Percentiles rank a stretch among this genome's conserved stretches.
These are phyloP conservation scores for Nicotiana paniculata DNA, from an alignment of 257 asterid species.

Conservation along the genomic window DNA sequence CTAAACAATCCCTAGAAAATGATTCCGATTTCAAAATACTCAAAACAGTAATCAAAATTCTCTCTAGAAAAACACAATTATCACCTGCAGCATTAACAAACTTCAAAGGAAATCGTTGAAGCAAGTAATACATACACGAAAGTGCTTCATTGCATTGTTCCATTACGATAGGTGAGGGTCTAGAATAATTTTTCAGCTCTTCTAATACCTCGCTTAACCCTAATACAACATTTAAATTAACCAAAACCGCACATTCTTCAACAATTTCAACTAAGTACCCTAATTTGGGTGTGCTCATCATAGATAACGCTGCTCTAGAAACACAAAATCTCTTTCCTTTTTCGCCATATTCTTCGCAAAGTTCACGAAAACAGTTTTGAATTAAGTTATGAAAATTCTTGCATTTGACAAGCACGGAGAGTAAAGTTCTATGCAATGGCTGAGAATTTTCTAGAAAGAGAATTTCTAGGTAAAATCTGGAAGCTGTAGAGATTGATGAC, in stretches of 20 bases:
- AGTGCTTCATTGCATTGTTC: conserved; percentile 97
- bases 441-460: conserved; percentile 74
- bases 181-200: conserved; percentile 49
- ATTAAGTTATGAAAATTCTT: conserved; percentile 41
- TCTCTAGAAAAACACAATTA: conserved; percentile 33
- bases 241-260: conserved; percentile 66
- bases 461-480: conserved; percentile 54
- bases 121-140: conserved; percentile 85
- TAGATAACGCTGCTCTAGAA: conserved; percentile 78
- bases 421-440: conserved; percentile 76
- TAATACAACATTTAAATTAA: conserved; percentile 63
- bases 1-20: conserved; percentile 87
- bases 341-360: conserved; percentile 67
- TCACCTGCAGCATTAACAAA: conserved; percentile 19
- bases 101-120: conserved; percentile 74
- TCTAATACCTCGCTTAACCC: conserved; percentile 55
- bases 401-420: conserved; percentile 62
- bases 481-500: conserved; percentile 36
- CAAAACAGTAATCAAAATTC: conserved; percentile 42
- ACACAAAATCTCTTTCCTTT: conserved; percentile 72
- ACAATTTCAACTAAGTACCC: conserved; percentile 75
- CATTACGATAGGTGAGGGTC: conserved; percentile 92
- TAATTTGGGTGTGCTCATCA: conserved; percentile 86
- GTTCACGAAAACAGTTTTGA: conserved; percentile 46
- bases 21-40: conserved; percentile 58